Percentiles rank a stretch among this genome's conserved stretches.
Conservation (phyloP, 768 basidiomycete species). For the Tephrocybe sp. region DNA sequence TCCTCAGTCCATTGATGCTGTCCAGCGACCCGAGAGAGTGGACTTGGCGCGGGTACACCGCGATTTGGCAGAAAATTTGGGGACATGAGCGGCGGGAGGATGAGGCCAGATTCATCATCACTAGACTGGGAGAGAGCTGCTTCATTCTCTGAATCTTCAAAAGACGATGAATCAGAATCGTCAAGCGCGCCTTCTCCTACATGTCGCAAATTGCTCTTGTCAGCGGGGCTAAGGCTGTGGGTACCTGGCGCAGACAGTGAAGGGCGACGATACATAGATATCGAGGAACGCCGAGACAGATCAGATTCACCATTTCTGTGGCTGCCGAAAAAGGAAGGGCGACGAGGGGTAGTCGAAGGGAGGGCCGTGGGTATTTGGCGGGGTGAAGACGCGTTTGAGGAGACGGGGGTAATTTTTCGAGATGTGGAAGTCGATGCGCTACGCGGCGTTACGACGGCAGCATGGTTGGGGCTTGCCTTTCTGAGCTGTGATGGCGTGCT, state of each 20-base stretch:
- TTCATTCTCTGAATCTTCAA: constrained; percentile 31
- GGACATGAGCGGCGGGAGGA: constrained; percentile 28
- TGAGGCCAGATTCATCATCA: constrained; percentile 31
- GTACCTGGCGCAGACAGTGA: constrained; percentile 38
- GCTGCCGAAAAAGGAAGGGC: constrained; percentile 38
- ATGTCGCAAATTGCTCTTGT: constrained; percentile 49
- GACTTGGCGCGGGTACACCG: constrained; percentile 54
- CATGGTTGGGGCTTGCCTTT: constrained; percentile 27
- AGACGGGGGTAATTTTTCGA: constrained; percentile 53
- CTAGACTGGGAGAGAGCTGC: constrained; percentile 28
- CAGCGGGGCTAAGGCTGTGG: constrained; percentile 40
- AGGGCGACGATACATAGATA: constrained; percentile 38
- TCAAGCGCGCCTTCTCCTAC: constrained; percentile 78
- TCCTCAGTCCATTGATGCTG: constrained; percentile 57
- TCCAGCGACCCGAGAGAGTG: constrained; percentile 58
- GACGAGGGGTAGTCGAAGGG: constrained; percentile 45
- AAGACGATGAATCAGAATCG: constrained; percentile 70
- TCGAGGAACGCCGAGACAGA: constrained; percentile 33
- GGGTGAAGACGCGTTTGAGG: constrained; percentile 61
- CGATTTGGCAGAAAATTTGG: constrained; percentile 31
- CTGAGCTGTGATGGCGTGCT: constrained; percentile 17
- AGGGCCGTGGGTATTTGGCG: constrained; percentile 40
- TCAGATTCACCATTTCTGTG: constrained; percentile 34
- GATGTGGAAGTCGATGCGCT: constrained; percentile 39
- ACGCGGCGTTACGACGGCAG: constrained; percentile 18